Conservation (phyloP, 495 filamentous ascomycete genomes). For the Tuber microsphaerosporum region DNA sequence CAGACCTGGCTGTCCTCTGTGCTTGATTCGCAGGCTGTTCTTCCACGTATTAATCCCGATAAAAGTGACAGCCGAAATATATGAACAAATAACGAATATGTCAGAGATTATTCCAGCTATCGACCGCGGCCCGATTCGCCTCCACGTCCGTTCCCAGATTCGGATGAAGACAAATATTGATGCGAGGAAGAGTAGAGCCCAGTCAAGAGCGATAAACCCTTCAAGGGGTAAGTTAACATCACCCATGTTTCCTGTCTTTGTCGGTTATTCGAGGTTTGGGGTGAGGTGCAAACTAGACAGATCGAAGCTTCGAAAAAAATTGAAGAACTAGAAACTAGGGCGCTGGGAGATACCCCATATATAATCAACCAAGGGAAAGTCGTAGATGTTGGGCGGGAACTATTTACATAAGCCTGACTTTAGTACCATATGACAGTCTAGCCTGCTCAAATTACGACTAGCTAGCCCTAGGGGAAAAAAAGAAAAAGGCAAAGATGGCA, state of each 20-base stretch:
- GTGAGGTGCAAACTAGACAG: background rate
- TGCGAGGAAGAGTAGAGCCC: constrained; percentile 41
- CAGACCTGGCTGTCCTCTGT: background rate
- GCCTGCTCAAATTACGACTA: background rate
- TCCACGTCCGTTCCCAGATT: constrained; percentile 37
- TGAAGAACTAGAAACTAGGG: background rate
- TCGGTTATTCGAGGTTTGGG: background rate
- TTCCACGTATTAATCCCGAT: constrained; percentile 44
- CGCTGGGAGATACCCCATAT: background rate
- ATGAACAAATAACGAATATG: constrained; percentile 41
- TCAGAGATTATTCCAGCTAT: constrained; percentile 38
- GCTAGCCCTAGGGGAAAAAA: background rate
- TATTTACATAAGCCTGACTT: background rate
- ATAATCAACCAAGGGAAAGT: background rate
- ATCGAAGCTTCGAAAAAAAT: constrained; percentile 1
- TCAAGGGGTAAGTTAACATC: constrained; percentile 14
- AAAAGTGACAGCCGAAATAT: constrained; percentile 41
- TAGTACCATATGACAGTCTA: background rate
- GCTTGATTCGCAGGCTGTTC: constrained; percentile 37
- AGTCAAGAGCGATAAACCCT: constrained; percentile 43
- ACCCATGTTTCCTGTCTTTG: background rate
- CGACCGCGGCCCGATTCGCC: background rate
- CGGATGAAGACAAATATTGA: constrained; percentile 41
- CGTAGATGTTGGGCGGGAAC: background rate
- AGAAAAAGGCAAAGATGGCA: background rate